Evolutionary conservation across 768 basidiomycete species (phyloP), one percentile per base, ranked within the genome.

Genomic region (Leccinum boreale): DNA sequence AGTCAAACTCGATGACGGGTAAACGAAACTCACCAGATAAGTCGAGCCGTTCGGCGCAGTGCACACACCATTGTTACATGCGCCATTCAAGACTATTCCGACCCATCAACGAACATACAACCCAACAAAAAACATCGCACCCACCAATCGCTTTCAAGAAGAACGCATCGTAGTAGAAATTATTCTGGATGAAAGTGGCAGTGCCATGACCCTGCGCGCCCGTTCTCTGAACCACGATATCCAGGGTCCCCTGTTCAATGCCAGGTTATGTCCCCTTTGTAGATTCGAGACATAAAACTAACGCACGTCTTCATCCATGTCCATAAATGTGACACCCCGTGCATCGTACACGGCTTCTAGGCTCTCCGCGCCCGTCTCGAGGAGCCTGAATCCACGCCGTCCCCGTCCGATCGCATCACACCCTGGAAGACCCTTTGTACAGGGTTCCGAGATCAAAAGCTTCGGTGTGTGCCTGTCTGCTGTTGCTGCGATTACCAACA

Each of bases 121-220:
- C 44, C 36, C 26, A 46, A 31, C 39, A 28, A 17, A 23, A 23
- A 42, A 6, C 0, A 8, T 14, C 53, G 10, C 23, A 74, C 85
- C 46, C 45, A 96, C 95, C 89, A 45, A 94, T 90, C 3, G 97
- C 93, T 69, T 98, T 98, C 53, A 98, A 79, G 83, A 98, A 99
- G 78, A 99, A 99, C 0, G 97, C 96, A 62, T 99, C 97, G 68
- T 94, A 94, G 67, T 96, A 98, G 67, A 95, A 92, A 71, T 98
- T 98, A 68, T 99, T 99, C 74, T 96, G 94, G 50, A 99, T 77
- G 67, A 99, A 96, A 5, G 84, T 67, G 17, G 92, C 74, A 42
- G 80, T 84, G 14, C 88, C 87, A 46, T 74, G 75, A 2, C 82
- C 81, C 52, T 85, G 83, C 4, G 75, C 74, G 2, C 93, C 94